Evolutionary conservation across 192 early-diverging fungal genomes (phyloP), one percentile per base, ranked within the genome.

Genomic region (Backusella australiensis): DNA sequence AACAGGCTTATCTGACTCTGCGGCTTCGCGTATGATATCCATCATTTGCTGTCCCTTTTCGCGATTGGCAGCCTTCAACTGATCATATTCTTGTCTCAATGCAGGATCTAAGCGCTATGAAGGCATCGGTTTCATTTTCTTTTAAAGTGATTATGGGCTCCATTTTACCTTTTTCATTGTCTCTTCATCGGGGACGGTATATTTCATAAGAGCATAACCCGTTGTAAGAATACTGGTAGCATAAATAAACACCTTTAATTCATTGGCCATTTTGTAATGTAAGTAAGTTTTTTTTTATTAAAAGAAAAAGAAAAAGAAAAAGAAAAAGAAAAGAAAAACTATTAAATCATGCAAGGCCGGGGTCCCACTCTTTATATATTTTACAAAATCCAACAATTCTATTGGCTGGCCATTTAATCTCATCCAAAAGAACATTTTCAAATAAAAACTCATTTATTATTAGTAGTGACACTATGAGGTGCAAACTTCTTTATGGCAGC

Each of bases 401-500:
- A 59, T 59, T 59, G 56, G 56, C 56, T 9, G 29, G 0, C 1
- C 19, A 49, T 49, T 49, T 14, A 49, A 49, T 19, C 46, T 4
- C 21, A 23, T 52, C 49, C 23, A 56, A 56, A 23, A 8, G 7
- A 44, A 4, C 39, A 46, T 46, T n/a, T n/a, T n/a, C 8, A 56
- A 26, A 56, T 59, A 4, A 26, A 59, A 11, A n/a, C 23, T 9
- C 0, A 59, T 23, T 59, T 59, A 59, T 59, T 59, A 59, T 59
- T 42, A 42, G 11, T 42, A 52, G n/a, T 23, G 7, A 59, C 69
- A 41, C 53, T 71, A 42, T 71, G 67, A 29, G 83, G 86, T 17
- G 88, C 84, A 83, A 90, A 90, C 82, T 86, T 87, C 81, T 90
- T 91, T 78, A 91, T 90, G 49, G 90, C 88, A 14, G 89, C 85